Evolutionary conservation across 2,329 filamentous ascomycete species (phyloP).

Genomic region (Madurella fahalii): DNA sequence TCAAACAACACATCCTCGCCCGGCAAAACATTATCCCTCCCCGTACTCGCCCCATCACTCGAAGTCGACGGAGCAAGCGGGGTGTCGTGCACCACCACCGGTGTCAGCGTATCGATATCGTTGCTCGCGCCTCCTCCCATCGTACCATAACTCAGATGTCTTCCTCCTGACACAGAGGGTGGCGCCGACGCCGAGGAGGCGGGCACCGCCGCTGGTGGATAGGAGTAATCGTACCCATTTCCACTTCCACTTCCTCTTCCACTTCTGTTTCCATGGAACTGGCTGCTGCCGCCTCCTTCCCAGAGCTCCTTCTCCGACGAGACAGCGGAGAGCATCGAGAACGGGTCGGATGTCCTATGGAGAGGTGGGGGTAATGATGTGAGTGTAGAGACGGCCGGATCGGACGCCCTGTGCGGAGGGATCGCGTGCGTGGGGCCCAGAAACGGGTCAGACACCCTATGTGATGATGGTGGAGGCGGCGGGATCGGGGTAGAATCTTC

Average conservation of each 20-base stretch:
- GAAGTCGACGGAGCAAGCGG: conserved; percentile 14
- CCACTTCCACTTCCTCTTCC: neutral
- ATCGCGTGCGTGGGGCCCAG: neutral
- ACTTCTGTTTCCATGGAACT: too few species aligned
- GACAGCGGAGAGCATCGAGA: neutral
- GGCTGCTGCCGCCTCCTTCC: neutral
- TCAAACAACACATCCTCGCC: conserved; percentile 30
- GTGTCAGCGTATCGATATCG: conserved; percentile 25
- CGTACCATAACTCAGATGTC: conserved; percentile 12
- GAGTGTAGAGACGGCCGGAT: too few species aligned
- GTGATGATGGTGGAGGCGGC: neutral
- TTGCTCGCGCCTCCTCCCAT: conserved; percentile 6
- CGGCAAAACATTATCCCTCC: conserved; percentile 29
- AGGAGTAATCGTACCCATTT: neutral
- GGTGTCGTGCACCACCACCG: conserved; percentile 24
- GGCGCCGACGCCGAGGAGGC: conserved; percentile 6
- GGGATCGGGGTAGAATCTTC: conserved; percentile 21
- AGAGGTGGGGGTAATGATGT: neutral
- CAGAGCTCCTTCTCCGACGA: neutral
- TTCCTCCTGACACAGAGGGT: neutral
- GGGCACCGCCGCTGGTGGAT: neutral
- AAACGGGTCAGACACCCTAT: conserved; percentile 2
- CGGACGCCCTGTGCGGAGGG: too few species aligned
- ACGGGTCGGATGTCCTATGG: conserved; percentile 3
- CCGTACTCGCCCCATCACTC: conserved; percentile 26